A percentile compares a stretch with the other conserved stretches of the same genome.
Evolutionary conservation across 2,329 filamentous ascomycete genomes (phyloP).

Genomic region (Blastomyces silverae): DNA sequence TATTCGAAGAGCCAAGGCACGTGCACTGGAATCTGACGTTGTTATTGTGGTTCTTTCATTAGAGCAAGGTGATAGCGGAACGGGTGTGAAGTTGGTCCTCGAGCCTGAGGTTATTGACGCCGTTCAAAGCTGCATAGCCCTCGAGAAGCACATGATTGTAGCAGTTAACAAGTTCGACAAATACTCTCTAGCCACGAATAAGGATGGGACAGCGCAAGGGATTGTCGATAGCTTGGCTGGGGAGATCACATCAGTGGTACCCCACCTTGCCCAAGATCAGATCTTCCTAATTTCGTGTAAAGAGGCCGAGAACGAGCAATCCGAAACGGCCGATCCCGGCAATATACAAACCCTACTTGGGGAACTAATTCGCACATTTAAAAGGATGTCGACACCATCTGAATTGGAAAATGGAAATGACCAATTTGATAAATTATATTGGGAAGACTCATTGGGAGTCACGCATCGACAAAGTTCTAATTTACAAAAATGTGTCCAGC

Average conservation of each 20-base stretch:
- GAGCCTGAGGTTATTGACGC: slow-evolving; percentile 54
- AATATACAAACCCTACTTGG: slow-evolving; percentile 63
- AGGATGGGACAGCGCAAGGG: slow-evolving; percentile 17
- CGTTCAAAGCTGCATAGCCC: slow-evolving; percentile 44
- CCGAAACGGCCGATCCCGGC: slow-evolving; percentile 47
- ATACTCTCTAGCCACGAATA: slow-evolving; percentile 24
- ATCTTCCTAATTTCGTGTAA: slow-evolving; percentile 67
- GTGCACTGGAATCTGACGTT: slow-evolving; percentile 76
- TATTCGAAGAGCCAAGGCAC: slow-evolving; percentile 74
- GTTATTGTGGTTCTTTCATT: slow-evolving; percentile 74
- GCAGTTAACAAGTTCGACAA: slow-evolving; percentile 57
- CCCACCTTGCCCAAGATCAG: slow-evolving; percentile 39
- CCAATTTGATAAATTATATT: slow-evolving; percentile 55
- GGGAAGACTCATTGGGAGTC: slow-evolving; percentile 80
- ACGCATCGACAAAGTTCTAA: slow-evolving; percentile 83
- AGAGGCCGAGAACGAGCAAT: slow-evolving; percentile 41
- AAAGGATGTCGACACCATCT: slow-evolving; percentile 37
- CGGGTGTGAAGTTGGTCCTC: slow-evolving; percentile 32
- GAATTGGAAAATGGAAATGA: slow-evolving; percentile 32
- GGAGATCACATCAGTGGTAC: slow-evolving; percentile 31
- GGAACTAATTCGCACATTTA: slow-evolving; percentile 61
- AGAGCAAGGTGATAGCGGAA: slow-evolving; percentile 43
- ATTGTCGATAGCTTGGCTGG: slow-evolving; percentile 7
- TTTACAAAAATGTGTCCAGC: slow-evolving; percentile 62
- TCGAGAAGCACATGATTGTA: slow-evolving; percentile 51